These are phyloP conservation scores for Amaranthus hypochondriacus DNA, from an alignment of 148 eudicot species.

Conservation along the genomic window DNA sequence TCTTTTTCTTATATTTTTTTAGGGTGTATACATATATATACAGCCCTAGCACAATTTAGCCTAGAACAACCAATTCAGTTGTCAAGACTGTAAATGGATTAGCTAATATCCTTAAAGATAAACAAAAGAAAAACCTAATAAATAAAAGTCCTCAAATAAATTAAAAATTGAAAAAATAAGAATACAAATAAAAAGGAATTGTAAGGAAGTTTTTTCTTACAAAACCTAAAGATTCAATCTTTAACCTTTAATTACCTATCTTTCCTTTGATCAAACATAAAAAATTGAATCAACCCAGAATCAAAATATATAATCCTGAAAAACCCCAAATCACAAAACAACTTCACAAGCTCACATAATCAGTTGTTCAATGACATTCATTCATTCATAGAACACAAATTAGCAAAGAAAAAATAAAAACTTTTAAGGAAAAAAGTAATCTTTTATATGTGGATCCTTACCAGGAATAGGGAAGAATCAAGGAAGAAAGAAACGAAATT, in stretches of 20 bases:
- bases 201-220: background rate
- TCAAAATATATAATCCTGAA: background rate
- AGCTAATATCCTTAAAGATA: conserved; percentile 12
- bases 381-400: background rate
- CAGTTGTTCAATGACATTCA: background rate
- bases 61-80: conserved; percentile 16
- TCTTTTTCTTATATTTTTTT: background rate
- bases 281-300: conserved; percentile 3
- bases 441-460: conserved; percentile 37
- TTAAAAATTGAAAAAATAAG: background rate
- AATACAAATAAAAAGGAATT: background rate
- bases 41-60: conserved; percentile 12
- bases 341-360: conserved; percentile 16
- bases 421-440: conserved; percentile 4
- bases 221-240: conserved; percentile 15
- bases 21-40: background rate
- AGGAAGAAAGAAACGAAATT: conserved; percentile 29
- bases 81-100: conserved; percentile 18
- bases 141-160: background rate
- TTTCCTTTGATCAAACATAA: background rate
- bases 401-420: background rate
- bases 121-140: conserved; percentile 1
- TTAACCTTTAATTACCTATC: background rate
- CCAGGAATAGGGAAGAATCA: conserved; percentile 59
- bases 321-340: conserved; percentile 4